Base-by-base conservation (phyloP, 495 filamentous ascomycete genomes). In the Staphylotrichum longicolle region DNA sequence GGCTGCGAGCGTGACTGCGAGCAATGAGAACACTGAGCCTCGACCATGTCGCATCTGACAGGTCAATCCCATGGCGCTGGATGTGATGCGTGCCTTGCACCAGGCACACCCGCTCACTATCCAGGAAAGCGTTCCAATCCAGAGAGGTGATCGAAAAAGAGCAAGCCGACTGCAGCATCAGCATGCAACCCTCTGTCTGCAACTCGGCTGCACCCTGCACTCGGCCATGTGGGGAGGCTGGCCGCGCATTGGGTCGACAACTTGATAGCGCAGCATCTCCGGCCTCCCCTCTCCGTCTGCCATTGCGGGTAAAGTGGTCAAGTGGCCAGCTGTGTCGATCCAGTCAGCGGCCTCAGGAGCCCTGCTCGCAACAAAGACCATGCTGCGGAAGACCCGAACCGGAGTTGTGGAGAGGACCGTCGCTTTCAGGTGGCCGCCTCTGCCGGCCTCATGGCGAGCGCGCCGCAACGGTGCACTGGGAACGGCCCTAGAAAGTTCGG, bases 211-310 rank as follows among this genome's bases (percentile, higher is more conserved):
- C 55, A 58, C 33, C 2, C 46, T 59, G 47, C 37, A 27, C 42
- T 40, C 37, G 47, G 14, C 44, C 48, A 53, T 45, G 61, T 52
- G 49, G 49, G 47, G 54, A 57, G 54, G 30, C 12, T 58, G 61
- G 61, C 55, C 49, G 55, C 61, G 15, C 37, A 54, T 54, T 47
- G 33, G 61, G 54, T 45, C 61, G 50, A n/a, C 42, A 11, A 46
- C 44, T 54, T 41, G 49, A 58, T 53, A 52, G 54, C n/a, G 32
- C 41, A 9, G 54, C 14, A 57, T 54, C 35, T 30, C 32, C 41
- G 54, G 40, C 54, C 54, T 46, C 54, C 20, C 20, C 4, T 45
- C 41, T 57, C 41, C 41, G 54, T 37, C 54, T 4, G 11, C 20
- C 40, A 8, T 8, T 60, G 57, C 48, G 39, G 57, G 48, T 40